Conservation (phyloP, 2,329 filamentous ascomycete genomes). For the Calcarisporium arbuscula region DNA sequence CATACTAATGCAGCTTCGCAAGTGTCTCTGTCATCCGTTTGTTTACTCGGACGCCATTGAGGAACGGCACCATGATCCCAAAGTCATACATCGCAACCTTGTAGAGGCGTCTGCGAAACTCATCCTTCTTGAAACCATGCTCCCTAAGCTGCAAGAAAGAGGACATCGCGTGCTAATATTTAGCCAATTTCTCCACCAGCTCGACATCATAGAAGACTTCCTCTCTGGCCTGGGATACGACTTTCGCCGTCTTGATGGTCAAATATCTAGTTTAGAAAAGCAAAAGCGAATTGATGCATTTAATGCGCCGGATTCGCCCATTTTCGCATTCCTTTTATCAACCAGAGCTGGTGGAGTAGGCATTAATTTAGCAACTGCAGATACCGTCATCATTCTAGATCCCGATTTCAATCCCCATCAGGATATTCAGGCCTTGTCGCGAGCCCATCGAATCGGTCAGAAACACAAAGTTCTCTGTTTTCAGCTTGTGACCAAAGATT, state of each 20-base stretch:
- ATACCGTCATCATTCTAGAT: conserved; percentile 96
- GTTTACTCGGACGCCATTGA: conserved; percentile 89
- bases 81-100: conserved; percentile 68
- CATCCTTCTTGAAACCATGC: conserved; percentile 72
- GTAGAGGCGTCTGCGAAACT: conserved; percentile 90
- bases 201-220: conserved; percentile 91
- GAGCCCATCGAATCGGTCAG: conserved; percentile 93
- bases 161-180: conserved; percentile 93
- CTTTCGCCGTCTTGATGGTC: conserved; percentile 82
- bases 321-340: conserved; percentile 89
- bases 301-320: conserved; percentile 73
- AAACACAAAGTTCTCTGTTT: conserved; percentile 94
- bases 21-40: conserved; percentile 93
- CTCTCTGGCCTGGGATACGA: conserved; percentile 65
- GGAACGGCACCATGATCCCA: conserved; percentile 60
- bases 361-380: conserved; percentile 93
- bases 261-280: conserved; percentile 73
- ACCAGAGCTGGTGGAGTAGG: conserved; percentile 94
- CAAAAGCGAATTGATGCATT: conserved; percentile 92
- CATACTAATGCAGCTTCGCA: conserved; percentile 89
- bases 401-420: conserved; percentile 98
- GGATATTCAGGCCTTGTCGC: conserved; percentile 89
- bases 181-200: conserved; percentile 85
- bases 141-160: conserved; percentile 77
- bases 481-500: conserved; percentile 83